phyloP scores from a whole-genome alignment of 768 basidiomycete species.

The Atractiella rhizophila region DNA sequence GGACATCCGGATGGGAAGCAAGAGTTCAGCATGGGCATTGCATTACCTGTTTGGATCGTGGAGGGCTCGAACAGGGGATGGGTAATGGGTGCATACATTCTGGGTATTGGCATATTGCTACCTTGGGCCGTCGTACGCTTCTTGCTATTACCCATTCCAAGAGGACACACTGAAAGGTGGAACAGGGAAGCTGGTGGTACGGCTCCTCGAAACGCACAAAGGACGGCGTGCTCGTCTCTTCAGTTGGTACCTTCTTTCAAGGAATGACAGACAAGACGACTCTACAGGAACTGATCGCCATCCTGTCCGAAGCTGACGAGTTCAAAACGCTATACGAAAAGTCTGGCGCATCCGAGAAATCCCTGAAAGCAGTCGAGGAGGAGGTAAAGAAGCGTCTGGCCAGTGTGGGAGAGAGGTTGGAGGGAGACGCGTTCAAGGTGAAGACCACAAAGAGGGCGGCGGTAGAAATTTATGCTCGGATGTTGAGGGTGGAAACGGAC shows the following conservation, averaged over 20 bases:
- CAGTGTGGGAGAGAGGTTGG: conserved; percentile 6
- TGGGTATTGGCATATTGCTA: conserved; percentile 63
- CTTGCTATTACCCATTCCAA: background rate
- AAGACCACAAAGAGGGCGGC: conserved; percentile 30
- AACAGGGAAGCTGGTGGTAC: conserved; percentile 86
- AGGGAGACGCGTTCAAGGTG: conserved; percentile 13
- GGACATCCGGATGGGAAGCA: conserved; percentile 96
- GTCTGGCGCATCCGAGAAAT: conserved; percentile 17
- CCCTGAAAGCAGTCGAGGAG: conserved; percentile 19
- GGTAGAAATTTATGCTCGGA: conserved; percentile 56
- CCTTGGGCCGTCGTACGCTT: conserved; percentile 44
- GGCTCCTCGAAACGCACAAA: conserved; percentile 68
- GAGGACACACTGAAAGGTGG: too few species aligned
- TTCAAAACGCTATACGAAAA: conserved; percentile 20
- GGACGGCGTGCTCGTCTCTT: conserved; percentile 56
- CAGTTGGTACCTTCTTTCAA: conserved; percentile 73
- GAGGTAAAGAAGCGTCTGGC: conserved; percentile 9
- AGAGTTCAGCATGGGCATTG: conserved; percentile 78
- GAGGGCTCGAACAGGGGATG: conserved; percentile 73
- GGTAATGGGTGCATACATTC: conserved; percentile 65
- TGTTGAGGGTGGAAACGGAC: conserved; percentile 39
- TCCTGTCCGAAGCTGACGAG: conserved; percentile 31
- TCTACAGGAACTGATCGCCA: conserved; percentile 43
- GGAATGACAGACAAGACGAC: conserved; percentile 51
- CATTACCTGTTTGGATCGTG: conserved; percentile 76